Evolutionary conservation across 2,329 filamentous ascomycete genomes (phyloP).

Genomic region (Fusarium subtropicale): DNA sequence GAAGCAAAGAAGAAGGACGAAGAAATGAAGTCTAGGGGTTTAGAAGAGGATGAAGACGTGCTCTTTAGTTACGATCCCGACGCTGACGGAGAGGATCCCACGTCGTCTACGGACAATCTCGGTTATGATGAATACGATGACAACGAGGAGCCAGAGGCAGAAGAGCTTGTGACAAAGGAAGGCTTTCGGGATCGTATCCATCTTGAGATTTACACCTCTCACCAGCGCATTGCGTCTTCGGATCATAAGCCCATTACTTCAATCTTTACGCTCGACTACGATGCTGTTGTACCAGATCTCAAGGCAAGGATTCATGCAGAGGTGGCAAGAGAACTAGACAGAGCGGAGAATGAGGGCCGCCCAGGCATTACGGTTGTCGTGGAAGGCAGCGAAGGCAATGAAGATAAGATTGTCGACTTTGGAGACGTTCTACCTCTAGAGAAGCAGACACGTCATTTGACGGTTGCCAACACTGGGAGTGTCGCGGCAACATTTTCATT

Average conservation of each 20-base stretch:
- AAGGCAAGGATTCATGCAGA: constrained; percentile 88
- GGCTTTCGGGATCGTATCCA: constrained; percentile 66
- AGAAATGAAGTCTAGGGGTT: constrained; percentile 84
- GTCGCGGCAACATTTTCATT: constrained; percentile 85
- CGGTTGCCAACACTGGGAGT: constrained; percentile 91
- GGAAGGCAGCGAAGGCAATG: constrained; percentile 64
- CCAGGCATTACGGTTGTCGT: constrained; percentile 86
- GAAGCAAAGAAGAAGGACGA: constrained; percentile 79
- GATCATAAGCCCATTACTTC: constrained; percentile 94
- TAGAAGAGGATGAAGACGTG: constrained; percentile 85
- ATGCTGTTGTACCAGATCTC: constrained; percentile 85
- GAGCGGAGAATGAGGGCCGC: constrained; percentile 89
- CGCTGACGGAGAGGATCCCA: constrained; percentile 68
- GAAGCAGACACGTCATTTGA: constrained; percentile 74
- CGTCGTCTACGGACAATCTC: constrained; percentile 51
- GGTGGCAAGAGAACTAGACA: constrained; percentile 87
- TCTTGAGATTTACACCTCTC: constrained; percentile 80
- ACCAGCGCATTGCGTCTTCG: constrained; percentile 90
- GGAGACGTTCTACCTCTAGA: constrained; percentile 78
- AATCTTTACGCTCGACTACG: constrained; percentile 85
- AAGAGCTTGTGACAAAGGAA: constrained; percentile 67
- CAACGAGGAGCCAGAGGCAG: constrained; percentile 58
- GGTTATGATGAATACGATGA: constrained; percentile 72
- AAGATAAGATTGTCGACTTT: constrained; percentile 76
- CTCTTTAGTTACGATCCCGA: constrained; percentile 93